Percentiles rank a stretch among this genome's conserved stretches.
These are phyloP conservation scores for Phytophthora vignae DNA, from an alignment of 352 stramenopile genomes.

Conservation along the genomic window DNA sequence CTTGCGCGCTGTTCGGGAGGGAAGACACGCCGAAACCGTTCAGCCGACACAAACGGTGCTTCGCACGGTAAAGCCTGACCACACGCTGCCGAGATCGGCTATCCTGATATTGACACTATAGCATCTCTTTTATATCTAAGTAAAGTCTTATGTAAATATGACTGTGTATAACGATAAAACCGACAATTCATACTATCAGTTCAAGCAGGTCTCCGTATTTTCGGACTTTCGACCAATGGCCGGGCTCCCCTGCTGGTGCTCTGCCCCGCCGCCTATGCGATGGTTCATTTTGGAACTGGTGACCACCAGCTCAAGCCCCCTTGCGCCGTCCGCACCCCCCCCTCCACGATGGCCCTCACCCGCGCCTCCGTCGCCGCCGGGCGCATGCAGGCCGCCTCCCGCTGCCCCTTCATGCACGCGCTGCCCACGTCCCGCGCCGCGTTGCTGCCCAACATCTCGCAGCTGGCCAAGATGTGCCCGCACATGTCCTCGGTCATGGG, in stretches of 20 bases:
- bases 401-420: conserved; percentile 88
- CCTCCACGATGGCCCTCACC: conserved; percentile 65
- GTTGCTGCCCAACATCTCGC: conserved; percentile 86
- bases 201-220: no score
- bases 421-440: conserved; percentile 75
- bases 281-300: conserved; percentile 51
- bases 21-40: conserved; percentile 37
- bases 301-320: conserved; percentile 31
- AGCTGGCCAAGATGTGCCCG: conserved; percentile 86
- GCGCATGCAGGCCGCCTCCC: conserved; percentile 75
- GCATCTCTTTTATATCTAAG: no score
- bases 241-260: neutral
- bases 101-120: neutral
- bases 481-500: conserved; percentile 89
- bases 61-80: conserved; percentile 16
- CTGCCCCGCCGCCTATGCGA: neutral
- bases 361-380: conserved; percentile 72
- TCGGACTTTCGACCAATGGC: no score
- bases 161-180: neutral
- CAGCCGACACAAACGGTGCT: conserved; percentile 21
- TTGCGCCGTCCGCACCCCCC: neutral
- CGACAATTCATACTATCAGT: neutral
- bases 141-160: no score
- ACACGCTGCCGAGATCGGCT: conserved; percentile 3
- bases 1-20: conserved; percentile 14